Base-by-base conservation (phyloP, 148 eudicot genomes). In the Rhododendron mucronatum region DNA sequence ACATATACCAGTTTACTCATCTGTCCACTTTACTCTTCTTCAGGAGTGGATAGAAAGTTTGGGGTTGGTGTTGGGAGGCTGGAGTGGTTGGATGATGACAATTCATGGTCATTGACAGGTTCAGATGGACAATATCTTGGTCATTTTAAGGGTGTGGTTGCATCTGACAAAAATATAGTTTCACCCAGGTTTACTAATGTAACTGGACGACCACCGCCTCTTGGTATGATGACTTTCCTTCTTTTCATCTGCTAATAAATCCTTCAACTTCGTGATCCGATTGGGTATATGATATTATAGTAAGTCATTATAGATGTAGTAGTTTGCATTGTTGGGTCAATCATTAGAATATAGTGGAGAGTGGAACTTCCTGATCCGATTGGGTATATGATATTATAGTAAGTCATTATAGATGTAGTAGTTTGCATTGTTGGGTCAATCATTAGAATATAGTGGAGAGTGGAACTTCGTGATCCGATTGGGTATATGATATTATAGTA, bases 101-200 rank as follows among this genome's bases (percentile, higher is more conserved):
- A 90, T 33, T 79, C 85, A 75, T 97, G 98, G 98, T 94, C 95
- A 33, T 78, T 97, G 92, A 88, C 86, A 28, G 92, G 93, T 86
- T 83, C 90, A 47, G 91, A 97, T 80, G 98, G 95, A 28, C 90
- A 93, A 88, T 81, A 65, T 91, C 95, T 97, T 83, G 99, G 98
- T 41, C 85, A 88, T 78, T 97, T 93, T 88, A 93, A 89, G 35
- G 96, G 96, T 55, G 93, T 95, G 84, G 93, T 94, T 82, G 94
- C 98, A 91, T 92, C 98, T 26, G 98, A 97, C 90, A 97, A 95
- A 86, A 89, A 89, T 91, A 87, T 91, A 86, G 94, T 92, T 85
- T 92, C 96, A 79, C 92, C 90, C 48, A 90, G 95, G 87, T 90
- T 91, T 82, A 71, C 87, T 47, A 78, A 89, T 80, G 85, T 91